A percentile compares a stretch with the other conserved stretches of the same genome.
These are phyloP conservation scores for Cryomyces minteri DNA, from an alignment of 495 filamentous ascomycete genomes.

Conservation along the genomic window DNA sequence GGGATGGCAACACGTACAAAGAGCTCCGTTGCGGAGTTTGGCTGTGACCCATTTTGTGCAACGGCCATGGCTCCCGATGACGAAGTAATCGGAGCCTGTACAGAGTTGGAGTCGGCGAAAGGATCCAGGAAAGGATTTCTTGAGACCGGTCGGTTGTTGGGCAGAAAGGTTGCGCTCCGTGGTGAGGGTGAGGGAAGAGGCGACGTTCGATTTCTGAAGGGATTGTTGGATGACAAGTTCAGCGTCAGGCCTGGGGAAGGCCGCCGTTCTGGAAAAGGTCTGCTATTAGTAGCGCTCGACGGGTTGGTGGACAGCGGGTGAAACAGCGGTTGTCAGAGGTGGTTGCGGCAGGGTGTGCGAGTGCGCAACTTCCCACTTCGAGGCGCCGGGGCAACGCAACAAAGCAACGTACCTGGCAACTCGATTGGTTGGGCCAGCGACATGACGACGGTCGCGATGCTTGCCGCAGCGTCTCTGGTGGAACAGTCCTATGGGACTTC, in stretches of 20 bases:
- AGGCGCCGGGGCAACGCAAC: neutral
- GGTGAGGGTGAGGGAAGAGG: conserved; percentile 23
- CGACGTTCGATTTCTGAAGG: conserved; percentile 67
- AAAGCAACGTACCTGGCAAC: conserved; percentile 1
- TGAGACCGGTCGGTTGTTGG: conserved; percentile 45
- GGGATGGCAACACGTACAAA: conserved; percentile 49
- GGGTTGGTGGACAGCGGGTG: neutral
- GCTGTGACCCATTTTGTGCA: neutral
- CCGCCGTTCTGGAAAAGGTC: conserved; percentile 8
- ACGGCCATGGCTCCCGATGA: neutral
- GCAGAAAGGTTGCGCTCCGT: conserved; percentile 25
- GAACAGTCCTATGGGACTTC: too few relatives aligned
- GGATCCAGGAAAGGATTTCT: conserved; percentile 87
- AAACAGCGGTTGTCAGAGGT: neutral
- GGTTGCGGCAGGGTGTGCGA: neutral
- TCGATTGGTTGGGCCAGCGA: neutral
- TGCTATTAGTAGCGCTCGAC: neutral
- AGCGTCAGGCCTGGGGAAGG: conserved; percentile 14
- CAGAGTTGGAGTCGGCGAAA: conserved; percentile 27
- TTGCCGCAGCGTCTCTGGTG: too few relatives aligned
- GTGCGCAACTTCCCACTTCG: too few relatives aligned
- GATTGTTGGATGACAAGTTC: conserved; percentile 66
- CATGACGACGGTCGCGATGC: neutral
- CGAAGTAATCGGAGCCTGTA: neutral
- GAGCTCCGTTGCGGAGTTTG: conserved; percentile 45